Evolutionary conservation across 345 rosid genomes (phyloP).

Genomic region (Raphanus raphanistrum): DNA sequence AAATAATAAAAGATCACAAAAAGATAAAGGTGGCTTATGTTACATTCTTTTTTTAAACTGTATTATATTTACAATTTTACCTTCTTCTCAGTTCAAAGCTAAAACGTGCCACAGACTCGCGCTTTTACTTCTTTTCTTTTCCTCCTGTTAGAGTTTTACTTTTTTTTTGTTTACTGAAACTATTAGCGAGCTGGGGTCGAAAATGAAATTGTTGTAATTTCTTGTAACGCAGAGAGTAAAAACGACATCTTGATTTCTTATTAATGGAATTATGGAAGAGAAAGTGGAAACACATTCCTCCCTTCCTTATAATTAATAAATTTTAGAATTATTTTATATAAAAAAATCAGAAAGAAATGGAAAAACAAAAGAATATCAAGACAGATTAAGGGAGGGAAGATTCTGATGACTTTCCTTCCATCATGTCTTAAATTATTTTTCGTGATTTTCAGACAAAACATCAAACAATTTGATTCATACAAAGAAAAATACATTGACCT

Average conservation of each 20-base stretch:
- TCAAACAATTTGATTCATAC: not conserved
- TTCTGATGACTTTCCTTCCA: conserved; percentile 37
- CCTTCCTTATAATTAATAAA: too few relatives aligned
- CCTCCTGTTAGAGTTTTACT: not conserved
- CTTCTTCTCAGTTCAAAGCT: not conserved
- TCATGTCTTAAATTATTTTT: conserved; percentile 4
- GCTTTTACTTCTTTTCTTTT: not conserved
- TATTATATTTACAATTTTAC: conserved; percentile 5
- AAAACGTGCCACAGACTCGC: conserved; percentile 32
- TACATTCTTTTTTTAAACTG: too few relatives aligned
- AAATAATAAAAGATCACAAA: not conserved
- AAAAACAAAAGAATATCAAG: not conserved
- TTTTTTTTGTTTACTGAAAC: not conserved
- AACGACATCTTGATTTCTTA: not conserved
- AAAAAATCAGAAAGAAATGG: not conserved
- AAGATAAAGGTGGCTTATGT: not conserved
- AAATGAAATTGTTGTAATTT: not conserved
- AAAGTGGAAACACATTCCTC: not conserved
- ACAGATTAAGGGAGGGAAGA: conserved; percentile 30
- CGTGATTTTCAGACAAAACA: not conserved
- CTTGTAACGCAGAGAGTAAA: not conserved
- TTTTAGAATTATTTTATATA: not conserved
- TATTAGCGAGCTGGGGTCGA: too few relatives aligned
- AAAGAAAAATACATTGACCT: not conserved
- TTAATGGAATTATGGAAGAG: not conserved